A percentile compares a stretch with the other conserved stretches of the same genome.
phyloP scores from a whole-genome alignment of 495 filamentous ascomycete genomes.

The Neurospora intermedia region DNA sequence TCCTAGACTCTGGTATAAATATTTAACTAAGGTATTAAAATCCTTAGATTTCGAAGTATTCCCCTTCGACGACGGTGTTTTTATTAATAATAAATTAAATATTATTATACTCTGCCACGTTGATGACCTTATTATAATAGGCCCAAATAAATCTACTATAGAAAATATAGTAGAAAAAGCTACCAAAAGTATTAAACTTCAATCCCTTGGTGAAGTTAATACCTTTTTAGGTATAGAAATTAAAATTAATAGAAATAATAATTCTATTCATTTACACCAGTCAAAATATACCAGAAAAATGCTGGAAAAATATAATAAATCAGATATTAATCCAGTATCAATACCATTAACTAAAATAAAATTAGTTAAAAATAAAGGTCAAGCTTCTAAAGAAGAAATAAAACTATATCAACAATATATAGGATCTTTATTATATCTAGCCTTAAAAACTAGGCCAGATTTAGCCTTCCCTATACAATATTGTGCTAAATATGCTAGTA shows the following conservation, averaged over 20 bases:
- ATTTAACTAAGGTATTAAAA: too few relatives aligned
- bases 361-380: not conserved
- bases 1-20: too few relatives aligned
- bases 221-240: not conserved
- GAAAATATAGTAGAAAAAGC: not conserved
- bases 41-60: too few relatives aligned
- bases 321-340: not conserved
- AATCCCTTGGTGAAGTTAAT: not conserved
- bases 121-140: not conserved
- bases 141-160: not conserved
- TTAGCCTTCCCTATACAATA: not conserved
- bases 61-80: not conserved
- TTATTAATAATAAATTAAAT: slow-evolving; percentile 1
- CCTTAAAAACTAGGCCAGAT: slow-evolving; percentile 4
- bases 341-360: not conserved
- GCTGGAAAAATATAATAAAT: not conserved
- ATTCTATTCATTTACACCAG: not conserved
- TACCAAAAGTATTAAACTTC: not conserved
- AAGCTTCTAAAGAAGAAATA: not conserved
- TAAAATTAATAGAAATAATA: not conserved
- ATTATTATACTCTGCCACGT: not conserved
- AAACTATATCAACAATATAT: slow-evolving; percentile 1
- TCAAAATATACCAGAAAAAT: not conserved
- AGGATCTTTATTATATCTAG: not conserved
- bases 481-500: not conserved